Evolutionary conservation across 2,329 filamentous ascomycete species (phyloP).

Genomic region (Diaporthe eres): DNA sequence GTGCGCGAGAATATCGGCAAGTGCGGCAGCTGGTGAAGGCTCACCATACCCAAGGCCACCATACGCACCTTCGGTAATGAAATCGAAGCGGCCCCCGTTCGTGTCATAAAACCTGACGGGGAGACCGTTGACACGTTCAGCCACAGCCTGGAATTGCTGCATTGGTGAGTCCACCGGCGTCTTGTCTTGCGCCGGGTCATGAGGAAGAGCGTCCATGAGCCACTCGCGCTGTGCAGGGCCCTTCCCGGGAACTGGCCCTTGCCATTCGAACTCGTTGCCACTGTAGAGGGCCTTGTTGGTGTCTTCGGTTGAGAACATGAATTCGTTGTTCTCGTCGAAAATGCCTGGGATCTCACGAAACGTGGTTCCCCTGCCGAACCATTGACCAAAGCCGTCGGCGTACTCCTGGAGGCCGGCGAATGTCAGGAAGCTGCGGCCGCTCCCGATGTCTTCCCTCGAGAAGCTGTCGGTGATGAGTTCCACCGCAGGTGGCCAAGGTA

Average conservation of each 20-base stretch:
- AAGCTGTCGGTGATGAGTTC: slow-evolving; percentile 25
- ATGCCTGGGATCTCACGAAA: slow-evolving; percentile 29
- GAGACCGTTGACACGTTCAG: background rate
- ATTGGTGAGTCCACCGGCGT: background rate
- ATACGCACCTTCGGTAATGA: too few species aligned
- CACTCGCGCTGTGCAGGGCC: background rate
- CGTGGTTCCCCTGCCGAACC: background rate
- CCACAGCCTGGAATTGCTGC: background rate
- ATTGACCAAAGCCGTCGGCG: slow-evolving; percentile 10
- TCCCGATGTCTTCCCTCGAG: slow-evolving; percentile 9
- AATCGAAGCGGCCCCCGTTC: background rate
- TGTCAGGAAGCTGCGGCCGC: slow-evolving; percentile 1
- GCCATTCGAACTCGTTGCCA: background rate
- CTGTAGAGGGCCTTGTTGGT: background rate
- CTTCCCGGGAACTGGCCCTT: background rate
- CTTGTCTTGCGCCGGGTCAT: background rate
- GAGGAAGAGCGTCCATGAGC: background rate
- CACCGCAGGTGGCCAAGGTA: background rate
- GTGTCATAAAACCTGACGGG: background rate
- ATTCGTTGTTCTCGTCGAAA: slow-evolving; percentile 21
- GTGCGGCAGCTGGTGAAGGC: too few species aligned
- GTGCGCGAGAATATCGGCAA: background rate
- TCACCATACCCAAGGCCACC: background rate
- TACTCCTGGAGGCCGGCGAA: slow-evolving; percentile 22
- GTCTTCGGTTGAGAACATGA: background rate